Evolutionary conservation across 805 yeast genomes (phyloP), one percentile per base, ranked within the genome.

Genomic region (Wickerhamiella azyma): DNA sequence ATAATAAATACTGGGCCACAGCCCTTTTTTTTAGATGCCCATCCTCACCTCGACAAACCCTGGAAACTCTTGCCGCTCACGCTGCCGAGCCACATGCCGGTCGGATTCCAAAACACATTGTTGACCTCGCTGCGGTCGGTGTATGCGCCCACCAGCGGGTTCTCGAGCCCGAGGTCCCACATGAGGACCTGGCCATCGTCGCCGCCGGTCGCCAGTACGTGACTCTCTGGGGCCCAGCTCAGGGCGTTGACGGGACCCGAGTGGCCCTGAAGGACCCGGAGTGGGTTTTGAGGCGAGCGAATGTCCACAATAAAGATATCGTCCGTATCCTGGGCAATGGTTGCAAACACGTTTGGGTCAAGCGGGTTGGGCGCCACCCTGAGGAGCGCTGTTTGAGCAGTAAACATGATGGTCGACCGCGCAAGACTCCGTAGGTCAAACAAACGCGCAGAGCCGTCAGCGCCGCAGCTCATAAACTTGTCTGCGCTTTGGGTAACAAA

Each of bases 321-420:
- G 53, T 74, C 73, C 19, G 85, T 77, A 56, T 80, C 76, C 37
- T 77, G 76, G 5, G 84, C 88, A 49, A 88, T 70, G 0, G 95
- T 78, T 1, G 96, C 96, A 49, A 92, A 66, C 40, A 84, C 74
- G 61, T 89, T 84, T 38, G 82, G 77, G 60, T 92, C 94, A 32
- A 74, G 68, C 32, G 84, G 82, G 26, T 85, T 81, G 0, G 95
- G 76, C 9, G 85, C 79, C 9, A 92, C 66, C 50, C 89, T 70
- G 28, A 92, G 62, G 45, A 92, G 66, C 1, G 96, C 92, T 10
- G 63, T 48, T 26, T 67, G 75, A 10, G 85, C 85, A 59, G 92
- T 98, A 61, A 85, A 92, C 13, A 92, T 81, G 54, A 92, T 92
- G 1, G 98, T 89, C 14, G 94, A 83, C 61, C 88, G 97, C 49